Evolutionary conservation across 306 rosid species (phyloP).

Genomic region (Vachellia collinsii): DNA sequence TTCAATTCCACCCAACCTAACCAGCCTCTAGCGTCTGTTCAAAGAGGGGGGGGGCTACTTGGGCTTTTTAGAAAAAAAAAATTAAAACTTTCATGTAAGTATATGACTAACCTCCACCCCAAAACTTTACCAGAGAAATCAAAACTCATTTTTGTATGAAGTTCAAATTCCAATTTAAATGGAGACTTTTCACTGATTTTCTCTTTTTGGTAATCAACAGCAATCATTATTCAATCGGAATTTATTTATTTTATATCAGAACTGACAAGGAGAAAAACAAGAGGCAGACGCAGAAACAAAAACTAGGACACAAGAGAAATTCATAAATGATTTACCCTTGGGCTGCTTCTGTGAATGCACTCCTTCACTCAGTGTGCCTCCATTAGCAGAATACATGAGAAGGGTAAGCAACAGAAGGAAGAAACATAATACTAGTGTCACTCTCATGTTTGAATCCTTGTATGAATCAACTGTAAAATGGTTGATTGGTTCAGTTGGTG

Average conservation of each 20-base stretch:
- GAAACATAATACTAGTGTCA: constrained; percentile 20
- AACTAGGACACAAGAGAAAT: background rate
- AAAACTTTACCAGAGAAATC: too few relatives aligned
- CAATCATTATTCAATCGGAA: background rate
- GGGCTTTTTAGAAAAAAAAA: too few relatives aligned
- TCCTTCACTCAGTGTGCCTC: constrained; percentile 18
- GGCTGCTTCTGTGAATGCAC: constrained; percentile 26
- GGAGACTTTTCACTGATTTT: too few relatives aligned
- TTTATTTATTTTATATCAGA: constrained; percentile 2
- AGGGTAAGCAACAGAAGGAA: constrained; percentile 39
- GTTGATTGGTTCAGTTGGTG: background rate
- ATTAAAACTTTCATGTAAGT: too few relatives aligned
- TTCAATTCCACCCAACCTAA: too few relatives aligned
- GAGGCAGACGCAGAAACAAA: background rate
- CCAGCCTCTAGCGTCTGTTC: too few relatives aligned
- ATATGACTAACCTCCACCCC: too few relatives aligned
- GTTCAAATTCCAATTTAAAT: too few relatives aligned
- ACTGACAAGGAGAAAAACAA: background rate
- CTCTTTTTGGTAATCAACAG: background rate
- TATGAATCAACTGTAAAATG: background rate
- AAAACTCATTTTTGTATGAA: too few relatives aligned
- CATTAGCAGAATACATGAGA: constrained; percentile 37
- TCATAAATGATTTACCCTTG: constrained; percentile 38
- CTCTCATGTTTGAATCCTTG: constrained; percentile 26
- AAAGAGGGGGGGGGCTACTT: too few relatives aligned